Evolutionary conservation across 1,284 basidiomycete genomes (phyloP).

Genomic region (Coriolopsis trogii): DNA sequence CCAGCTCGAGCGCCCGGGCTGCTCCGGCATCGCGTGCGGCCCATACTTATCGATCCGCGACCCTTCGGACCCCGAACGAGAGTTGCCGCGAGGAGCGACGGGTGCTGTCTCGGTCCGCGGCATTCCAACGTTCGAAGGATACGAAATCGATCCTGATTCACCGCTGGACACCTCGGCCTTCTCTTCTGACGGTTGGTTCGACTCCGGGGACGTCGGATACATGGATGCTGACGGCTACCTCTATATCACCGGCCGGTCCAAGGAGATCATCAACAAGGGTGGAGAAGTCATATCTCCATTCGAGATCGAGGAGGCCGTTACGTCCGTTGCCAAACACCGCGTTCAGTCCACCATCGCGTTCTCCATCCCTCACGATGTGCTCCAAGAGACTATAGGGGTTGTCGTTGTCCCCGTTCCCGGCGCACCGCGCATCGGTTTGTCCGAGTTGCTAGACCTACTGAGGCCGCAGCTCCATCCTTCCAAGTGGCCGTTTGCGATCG

Average conservation of each 20-base stretch:
- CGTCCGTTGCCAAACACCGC: constrained; percentile 41
- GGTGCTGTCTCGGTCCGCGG: constrained; percentile 50
- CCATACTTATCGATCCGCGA: constrained; percentile 50
- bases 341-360: constrained; percentile 48
- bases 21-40: constrained; percentile 50
- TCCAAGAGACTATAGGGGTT: constrained; percentile 49
- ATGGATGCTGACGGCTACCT: constrained; percentile 64
- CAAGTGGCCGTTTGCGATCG: constrained; percentile 47
- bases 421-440: constrained; percentile 39
- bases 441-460: constrained; percentile 45
- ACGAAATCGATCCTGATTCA: constrained; percentile 39
- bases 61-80: constrained; percentile 41
- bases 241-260: constrained; percentile 58
- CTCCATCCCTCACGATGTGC: constrained; percentile 45
- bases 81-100: constrained; percentile 37
- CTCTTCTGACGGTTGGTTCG: constrained; percentile 52
- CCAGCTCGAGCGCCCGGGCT: constrained; percentile 47
- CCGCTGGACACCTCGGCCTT: constrained; percentile 48
- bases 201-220: constrained; percentile 68
- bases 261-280: constrained; percentile 65
- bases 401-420: constrained; percentile 39
- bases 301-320: constrained; percentile 55
- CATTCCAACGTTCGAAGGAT: constrained; percentile 48
- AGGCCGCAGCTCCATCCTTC: constrained; percentile 47
- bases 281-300: constrained; percentile 73